Conservation (phyloP, 345 rosid species). For the Populus ilicifolia region DNA sequence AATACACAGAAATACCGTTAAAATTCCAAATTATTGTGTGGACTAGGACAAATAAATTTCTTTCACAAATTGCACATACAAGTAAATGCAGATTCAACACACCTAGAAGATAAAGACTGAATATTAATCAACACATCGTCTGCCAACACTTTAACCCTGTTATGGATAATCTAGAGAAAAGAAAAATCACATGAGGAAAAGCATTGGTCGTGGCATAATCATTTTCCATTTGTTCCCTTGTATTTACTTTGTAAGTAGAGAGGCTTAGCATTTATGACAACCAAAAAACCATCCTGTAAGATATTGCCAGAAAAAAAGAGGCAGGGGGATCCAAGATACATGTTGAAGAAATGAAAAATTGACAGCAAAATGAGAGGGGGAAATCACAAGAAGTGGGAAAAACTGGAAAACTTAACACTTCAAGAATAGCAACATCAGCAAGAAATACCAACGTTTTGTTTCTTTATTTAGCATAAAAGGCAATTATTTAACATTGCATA, state of each 20-base stretch:
- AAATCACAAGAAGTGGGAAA: constrained; percentile 9
- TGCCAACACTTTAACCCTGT: background rate
- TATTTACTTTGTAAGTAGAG: background rate
- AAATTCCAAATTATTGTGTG: background rate
- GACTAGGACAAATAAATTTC: background rate
- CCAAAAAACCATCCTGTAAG: background rate
- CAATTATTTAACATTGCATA: background rate
- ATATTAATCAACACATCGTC: background rate
- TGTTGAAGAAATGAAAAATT: constrained; percentile 6
- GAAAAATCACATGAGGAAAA: background rate
- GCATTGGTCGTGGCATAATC: background rate
- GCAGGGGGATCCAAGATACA: constrained; percentile 6
- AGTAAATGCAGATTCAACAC: constrained; percentile 19
- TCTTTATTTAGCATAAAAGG: constrained; percentile 9
- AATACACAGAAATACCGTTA: background rate
- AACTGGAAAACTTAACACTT: constrained; percentile 17
- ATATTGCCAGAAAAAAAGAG: background rate
- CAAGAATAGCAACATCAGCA: constrained; percentile 14
- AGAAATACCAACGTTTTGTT: background rate
- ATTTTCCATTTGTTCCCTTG: background rate
- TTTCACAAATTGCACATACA: background rate
- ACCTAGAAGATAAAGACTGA: background rate
- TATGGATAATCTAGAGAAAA: background rate
- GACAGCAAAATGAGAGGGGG: constrained; percentile 19
- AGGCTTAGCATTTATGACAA: background rate